Evolutionary conservation across 495 filamentous ascomycete species (phyloP), one percentile per base, ranked within the genome.

Genomic region (Pyronema omphalodes): DNA sequence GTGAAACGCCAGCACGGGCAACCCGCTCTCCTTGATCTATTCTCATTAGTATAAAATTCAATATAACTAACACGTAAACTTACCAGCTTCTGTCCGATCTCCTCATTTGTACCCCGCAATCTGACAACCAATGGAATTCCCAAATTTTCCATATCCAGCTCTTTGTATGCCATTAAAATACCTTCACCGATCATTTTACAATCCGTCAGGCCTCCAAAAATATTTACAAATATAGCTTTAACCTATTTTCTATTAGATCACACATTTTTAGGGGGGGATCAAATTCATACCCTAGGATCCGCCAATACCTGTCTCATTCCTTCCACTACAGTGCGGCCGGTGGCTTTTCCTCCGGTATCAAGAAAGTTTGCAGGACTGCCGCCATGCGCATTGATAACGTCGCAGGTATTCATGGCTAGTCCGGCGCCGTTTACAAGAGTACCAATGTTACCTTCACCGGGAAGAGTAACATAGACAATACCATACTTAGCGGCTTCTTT

Each of bases 371-470:
- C 74, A 29, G 77, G 78, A 43, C 73, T 68, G 45, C 79, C 80
- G 39, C 78, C 80, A 55, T 76, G 77, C 39, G 76, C 67, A 3
- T 74, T 71, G 6, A 93, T 76, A 2, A 83, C 82, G 61, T 93
- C 88, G 54, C 86, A 77, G 0, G 88, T 93, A 67, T 93, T 93
- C 86, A 94, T 93, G 8, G 86, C 86, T 17, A 93, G 78, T 3
- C 88, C 88, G 19, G 88, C 88, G 43, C 88, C 88, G 61, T 93
- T 93, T 54, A 88, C 84, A 35, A 87, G 67, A 2, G 83, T 88
- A 29, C 83, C 84, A 55, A 88, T 76, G 45, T 71, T 73, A 55
- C 76, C 74, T 48, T 71, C 60, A 0, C 60, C 40, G 1, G 49
- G n/a, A 6, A 76, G 66, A 48, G 67, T 80, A 60, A 86, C 67